Conservation (phyloP, 2,329 filamentous ascomycete species). For the Alternaria sp. region DNA sequence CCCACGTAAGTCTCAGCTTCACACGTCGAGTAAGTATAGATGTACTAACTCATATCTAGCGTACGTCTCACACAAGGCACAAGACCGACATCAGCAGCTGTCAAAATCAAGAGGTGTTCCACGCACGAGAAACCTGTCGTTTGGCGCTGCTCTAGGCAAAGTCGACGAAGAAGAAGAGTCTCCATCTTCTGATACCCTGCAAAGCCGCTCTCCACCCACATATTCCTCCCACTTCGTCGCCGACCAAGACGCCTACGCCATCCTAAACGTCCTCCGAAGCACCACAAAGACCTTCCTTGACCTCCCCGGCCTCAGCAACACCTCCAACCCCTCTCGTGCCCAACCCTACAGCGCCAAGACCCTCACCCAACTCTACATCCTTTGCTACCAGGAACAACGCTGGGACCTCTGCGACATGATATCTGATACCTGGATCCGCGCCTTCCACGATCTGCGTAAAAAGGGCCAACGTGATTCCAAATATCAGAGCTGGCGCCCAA, state of each 20-base stretch:
- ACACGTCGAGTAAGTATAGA: background rate
- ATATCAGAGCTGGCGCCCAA: constrained; percentile 27
- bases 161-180: background rate
- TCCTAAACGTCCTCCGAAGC: constrained; percentile 5
- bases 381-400: constrained; percentile 23
- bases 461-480: background rate
- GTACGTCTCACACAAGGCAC: background rate
- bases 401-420: constrained; percentile 43
- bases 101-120: constrained; percentile 2
- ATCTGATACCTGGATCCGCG: constrained; percentile 48
- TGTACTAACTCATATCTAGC: background rate
- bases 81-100: background rate
- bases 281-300: constrained; percentile 20
- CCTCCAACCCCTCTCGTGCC: background rate
- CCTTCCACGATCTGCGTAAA: constrained; percentile 33
- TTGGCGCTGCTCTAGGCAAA: background rate
- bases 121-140: background rate
- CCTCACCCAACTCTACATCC: constrained; percentile 41
- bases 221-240: background rate
- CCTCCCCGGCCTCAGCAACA: constrained; percentile 27
- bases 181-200: background rate
- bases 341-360: constrained; percentile 30
- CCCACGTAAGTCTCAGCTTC: background rate
- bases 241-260: constrained; percentile 1
- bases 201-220: background rate